These are phyloP conservation scores for Wickerhamiella australiensis DNA, from an alignment of 805 yeast species.

Conservation along the genomic window DNA sequence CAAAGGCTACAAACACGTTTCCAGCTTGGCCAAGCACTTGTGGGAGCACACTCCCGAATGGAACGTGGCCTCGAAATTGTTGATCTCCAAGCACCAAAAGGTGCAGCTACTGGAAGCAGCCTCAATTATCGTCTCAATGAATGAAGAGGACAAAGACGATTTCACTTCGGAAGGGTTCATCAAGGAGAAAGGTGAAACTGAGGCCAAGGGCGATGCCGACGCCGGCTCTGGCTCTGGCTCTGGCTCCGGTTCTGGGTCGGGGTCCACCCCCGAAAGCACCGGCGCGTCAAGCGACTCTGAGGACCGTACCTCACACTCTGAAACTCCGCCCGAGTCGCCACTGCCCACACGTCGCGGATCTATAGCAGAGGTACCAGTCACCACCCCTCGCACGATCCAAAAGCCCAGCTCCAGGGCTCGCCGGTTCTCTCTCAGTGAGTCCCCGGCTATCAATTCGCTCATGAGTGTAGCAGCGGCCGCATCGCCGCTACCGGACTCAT, in stretches of 20 bases:
- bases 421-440: conserved; percentile 5
- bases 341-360: conserved; percentile 3
- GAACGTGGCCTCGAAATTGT: conserved; percentile 70
- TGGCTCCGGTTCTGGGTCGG: background rate
- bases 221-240: background rate
- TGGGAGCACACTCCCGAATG: conserved; percentile 96
- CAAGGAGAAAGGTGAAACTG: background rate
- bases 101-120: conserved; percentile 57
- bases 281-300: background rate
- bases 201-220: too few relatives aligned
- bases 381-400: conserved; percentile 14
- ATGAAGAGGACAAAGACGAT: conserved; percentile 28
- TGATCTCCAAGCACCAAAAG: conserved; percentile 79
- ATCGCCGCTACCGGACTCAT: conserved; percentile 22
- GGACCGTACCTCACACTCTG: background rate
- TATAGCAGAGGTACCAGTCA: conserved; percentile 8
- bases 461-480: conserved; percentile 18
- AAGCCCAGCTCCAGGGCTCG: conserved; percentile 3
- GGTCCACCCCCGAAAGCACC: background rate
- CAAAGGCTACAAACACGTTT: conserved; percentile 78
- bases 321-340: conserved; percentile 5
- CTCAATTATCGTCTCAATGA: conserved; percentile 68
- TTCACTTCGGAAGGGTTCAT: conserved; percentile 10
- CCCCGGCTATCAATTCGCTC: conserved; percentile 11
- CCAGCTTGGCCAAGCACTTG: conserved; percentile 74